phyloP scores from a whole-genome alignment of 768 basidiomycete species.

The Suillus cothurnatus region DNA sequence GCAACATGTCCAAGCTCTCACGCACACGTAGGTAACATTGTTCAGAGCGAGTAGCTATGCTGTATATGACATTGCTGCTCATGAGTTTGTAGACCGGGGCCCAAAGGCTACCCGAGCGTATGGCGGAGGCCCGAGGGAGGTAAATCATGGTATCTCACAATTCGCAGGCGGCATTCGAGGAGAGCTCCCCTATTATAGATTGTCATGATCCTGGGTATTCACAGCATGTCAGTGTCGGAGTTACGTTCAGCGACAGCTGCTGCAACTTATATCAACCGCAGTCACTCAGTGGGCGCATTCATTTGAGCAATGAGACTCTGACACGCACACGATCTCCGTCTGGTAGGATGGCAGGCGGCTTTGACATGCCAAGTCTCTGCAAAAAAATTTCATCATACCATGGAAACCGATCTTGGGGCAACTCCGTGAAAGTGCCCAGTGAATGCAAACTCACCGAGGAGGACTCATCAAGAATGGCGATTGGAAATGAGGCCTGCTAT shows the following conservation, averaged over 20 bases:
- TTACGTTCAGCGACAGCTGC: not conserved
- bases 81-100: not conserved
- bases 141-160: not conserved
- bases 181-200: not conserved
- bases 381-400: not conserved
- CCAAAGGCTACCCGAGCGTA: not conserved
- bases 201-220: not conserved
- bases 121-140: not conserved
- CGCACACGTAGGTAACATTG: not conserved
- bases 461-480: not conserved
- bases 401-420: not conserved
- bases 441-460: not conserved
- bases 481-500: too few relatives aligned
- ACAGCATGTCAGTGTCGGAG: not conserved
- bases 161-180: not conserved
- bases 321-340: not conserved
- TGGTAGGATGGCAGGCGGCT: not conserved
- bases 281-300: not conserved
- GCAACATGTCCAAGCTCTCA: not conserved
- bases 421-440: not conserved
- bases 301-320: not conserved
- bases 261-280: not conserved
- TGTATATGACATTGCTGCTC: not conserved
- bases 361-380: not conserved
- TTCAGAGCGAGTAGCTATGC: not conserved